phyloP scores from a whole-genome alignment of 129 eudicot genomes.

The Helianthus tuberosus region DNA sequence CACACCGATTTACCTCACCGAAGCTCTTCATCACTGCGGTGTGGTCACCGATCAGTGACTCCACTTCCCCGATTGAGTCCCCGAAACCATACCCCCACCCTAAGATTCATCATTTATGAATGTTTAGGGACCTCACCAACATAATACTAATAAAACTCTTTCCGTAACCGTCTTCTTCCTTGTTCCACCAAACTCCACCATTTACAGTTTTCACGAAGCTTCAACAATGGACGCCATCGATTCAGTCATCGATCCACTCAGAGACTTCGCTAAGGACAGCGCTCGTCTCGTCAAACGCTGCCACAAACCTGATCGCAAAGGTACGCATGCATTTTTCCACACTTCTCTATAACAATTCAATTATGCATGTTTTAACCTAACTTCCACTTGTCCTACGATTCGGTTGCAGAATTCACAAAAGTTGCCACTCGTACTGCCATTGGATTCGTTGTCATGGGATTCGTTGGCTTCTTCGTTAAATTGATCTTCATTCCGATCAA shows the following conservation, averaged over 20 bases:
- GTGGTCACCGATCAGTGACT: no score
- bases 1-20: no score
- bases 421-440: conserved; percentile 95
- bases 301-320: conserved; percentile 97
- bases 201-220: conserved; percentile 8
- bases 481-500: conserved; percentile 91
- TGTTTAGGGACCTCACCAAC: not conserved
- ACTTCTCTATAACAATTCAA: not conserved
- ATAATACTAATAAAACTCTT: not conserved
- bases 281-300: conserved; percentile 86
- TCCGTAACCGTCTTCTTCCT: not conserved
- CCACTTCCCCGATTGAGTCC: no score
- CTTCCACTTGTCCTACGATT: not conserved
- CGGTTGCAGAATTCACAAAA: conserved; percentile 73
- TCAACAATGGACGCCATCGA: conserved; percentile 73
- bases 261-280: conserved; percentile 91
- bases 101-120: not conserved
- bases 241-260: conserved; percentile 75
- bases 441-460: conserved; percentile 98
- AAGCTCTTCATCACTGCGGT: no score
- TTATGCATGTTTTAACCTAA: conserved; percentile 16
- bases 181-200: not conserved
- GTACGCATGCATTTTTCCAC: conserved; percentile 26
- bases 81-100: no score
- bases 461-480: conserved; percentile 93